These are phyloP conservation scores for Clarkia xantiana DNA, from an alignment of 345 rosid species.

Conservation along the genomic window DNA sequence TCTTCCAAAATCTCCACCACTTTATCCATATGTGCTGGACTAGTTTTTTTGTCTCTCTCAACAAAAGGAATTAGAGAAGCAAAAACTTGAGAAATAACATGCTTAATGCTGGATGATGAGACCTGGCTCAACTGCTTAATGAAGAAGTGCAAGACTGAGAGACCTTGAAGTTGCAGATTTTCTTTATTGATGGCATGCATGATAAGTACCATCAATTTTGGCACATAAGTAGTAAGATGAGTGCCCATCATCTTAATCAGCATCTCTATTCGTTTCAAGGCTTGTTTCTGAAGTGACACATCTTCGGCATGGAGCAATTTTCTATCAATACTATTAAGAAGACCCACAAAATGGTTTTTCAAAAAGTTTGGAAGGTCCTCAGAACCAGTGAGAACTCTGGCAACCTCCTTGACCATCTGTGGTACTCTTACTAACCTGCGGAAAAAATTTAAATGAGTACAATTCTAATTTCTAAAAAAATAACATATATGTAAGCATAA, in stretches of 20 bases:
- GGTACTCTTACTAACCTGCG: conserved; percentile 73
- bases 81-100: conserved; percentile 83
- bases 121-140: conserved; percentile 54
- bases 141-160: conserved; percentile 71
- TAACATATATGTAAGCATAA: no score
- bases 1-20: conserved; percentile 80
- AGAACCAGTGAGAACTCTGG: conserved; percentile 56
- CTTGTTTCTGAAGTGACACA: conserved; percentile 65
- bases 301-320: conserved; percentile 82
- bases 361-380: conserved; percentile 80
- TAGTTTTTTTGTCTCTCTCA: conserved; percentile 57
- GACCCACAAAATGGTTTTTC: conserved; percentile 94
- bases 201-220: conserved; percentile 89
- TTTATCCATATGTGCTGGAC: conserved; percentile 33
- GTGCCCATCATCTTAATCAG: conserved; percentile 89
- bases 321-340: conserved; percentile 83
- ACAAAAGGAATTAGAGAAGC: conserved; percentile 89
- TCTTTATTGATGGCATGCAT: conserved; percentile 85
- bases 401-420: conserved; percentile 58
- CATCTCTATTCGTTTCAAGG: conserved; percentile 76
- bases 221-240: conserved; percentile 74
- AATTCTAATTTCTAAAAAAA: no score
- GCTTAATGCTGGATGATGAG: conserved; percentile 75
- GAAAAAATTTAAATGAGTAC: neutral
- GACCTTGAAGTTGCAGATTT: conserved; percentile 77